Percentiles rank a stretch among this genome's conserved stretches.
phyloP scores from a whole-genome alignment of 257 asterid species.

The Solanum clarkiae region DNA sequence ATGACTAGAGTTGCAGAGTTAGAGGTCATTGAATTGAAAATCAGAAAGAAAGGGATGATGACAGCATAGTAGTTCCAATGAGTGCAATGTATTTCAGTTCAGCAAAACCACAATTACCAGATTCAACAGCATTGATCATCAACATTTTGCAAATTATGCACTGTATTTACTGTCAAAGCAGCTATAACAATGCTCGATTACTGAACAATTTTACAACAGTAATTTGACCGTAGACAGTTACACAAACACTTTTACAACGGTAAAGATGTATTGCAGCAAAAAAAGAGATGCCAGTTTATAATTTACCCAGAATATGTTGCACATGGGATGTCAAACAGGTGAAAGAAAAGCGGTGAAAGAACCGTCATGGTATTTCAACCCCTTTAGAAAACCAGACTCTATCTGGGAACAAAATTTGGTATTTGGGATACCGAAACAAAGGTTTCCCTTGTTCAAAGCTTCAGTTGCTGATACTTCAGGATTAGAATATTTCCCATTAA shows the following conservation, averaged over 20 bases:
- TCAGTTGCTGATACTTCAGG: conserved; percentile 17
- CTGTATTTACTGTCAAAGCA: not conserved
- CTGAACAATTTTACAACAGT: not conserved
- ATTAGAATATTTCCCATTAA: conserved; percentile 9
- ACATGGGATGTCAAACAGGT: conserved; percentile 8
- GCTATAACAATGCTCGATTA: not conserved
- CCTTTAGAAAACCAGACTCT: conserved; percentile 41
- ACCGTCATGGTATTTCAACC: conserved; percentile 44
- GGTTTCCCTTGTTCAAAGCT: conserved; percentile 8
- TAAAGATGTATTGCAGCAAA: not conserved
- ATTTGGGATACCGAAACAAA: conserved; percentile 37
- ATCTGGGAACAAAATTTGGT: conserved; percentile 38
- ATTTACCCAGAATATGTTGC: not conserved
- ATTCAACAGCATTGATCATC: not conserved
- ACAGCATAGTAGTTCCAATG: not conserved
- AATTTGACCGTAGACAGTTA: not conserved
- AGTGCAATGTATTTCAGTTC: not conserved
- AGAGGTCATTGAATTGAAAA: not conserved
- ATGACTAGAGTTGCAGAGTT: too few relatives aligned
- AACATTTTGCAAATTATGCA: not conserved
- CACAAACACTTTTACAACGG: not conserved
- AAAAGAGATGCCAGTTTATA: not conserved
- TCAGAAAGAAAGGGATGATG: not conserved
- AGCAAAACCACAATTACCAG: not conserved
- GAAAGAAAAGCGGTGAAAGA: conserved; percentile 57